Evolutionary conservation across 116 monocot genomes (phyloP).

Genomic region (Zostera marina): DNA sequence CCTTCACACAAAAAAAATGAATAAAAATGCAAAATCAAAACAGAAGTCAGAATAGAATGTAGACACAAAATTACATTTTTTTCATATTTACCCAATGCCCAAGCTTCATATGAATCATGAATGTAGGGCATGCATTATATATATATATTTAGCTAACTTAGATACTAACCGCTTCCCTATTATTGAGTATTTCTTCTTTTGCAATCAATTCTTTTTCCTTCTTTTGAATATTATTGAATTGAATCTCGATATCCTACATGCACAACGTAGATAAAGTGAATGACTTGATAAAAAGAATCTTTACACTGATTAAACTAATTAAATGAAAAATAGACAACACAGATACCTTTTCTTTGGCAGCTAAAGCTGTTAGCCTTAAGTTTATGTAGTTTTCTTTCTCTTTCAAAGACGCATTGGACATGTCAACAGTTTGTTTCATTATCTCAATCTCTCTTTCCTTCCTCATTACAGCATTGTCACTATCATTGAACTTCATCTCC

Average conservation of each 20-base stretch:
- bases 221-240: constrained; percentile 20
- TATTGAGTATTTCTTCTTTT: constrained; percentile 46
- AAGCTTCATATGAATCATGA: neutral
- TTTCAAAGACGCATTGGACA: constrained; percentile 27
- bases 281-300: too few species aligned
- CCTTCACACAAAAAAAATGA: constrained; percentile 12
- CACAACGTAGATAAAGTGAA: neutral
- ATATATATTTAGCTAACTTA: neutral
- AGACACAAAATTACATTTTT: neutral
- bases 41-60: neutral
- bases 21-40: neutral
- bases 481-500: constrained; percentile 51
- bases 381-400: constrained; percentile 56
- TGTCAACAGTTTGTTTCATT: constrained; percentile 26
- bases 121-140: neutral
- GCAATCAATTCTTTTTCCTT: constrained; percentile 43
- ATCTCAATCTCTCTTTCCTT: constrained; percentile 66
- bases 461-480: constrained; percentile 32
- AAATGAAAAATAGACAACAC: constrained; percentile 1
- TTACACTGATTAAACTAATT: neutral
- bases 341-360: constrained; percentile 56
- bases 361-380: constrained; percentile 30
- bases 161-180: constrained; percentile 56
- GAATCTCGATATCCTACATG: constrained; percentile 39
- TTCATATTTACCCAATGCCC: neutral